Base-by-base conservation (phyloP, 306 rosid genomes). In the Sesbania bispinosa region DNA sequence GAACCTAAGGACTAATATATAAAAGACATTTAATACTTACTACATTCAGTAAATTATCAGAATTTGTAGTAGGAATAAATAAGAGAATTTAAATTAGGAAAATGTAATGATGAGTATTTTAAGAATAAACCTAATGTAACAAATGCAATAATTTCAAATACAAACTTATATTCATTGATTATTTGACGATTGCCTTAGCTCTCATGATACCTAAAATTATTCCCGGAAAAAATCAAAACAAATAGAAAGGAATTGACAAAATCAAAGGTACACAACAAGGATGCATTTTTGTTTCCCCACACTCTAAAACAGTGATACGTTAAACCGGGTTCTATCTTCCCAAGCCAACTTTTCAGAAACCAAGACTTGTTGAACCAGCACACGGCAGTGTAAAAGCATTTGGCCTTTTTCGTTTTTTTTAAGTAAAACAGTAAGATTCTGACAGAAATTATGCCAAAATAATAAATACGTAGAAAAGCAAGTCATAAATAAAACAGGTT, bases 401-500 rank as follows among this genome's bases (percentile, higher is more conserved):
- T 67, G 43, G 10, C 47, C 55, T 54, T 77, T n/a, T n/a, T n/a
- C n/a, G n/a, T n/a, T n/a, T n/a, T n/a, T n/a, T 80, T 36, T 11
- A 45, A 54, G 20, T 7, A 15, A 33, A 39, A 23, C 38, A 67
- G 79, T 67, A 16, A 43, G 35, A 64, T 58, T 59, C 76, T 59
- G 76, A 79, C 76, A 59, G 4, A 52, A 60, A 77, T 13, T 50
- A 71, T 63, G 45, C 62, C 69, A 74, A 54, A 69, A 62, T 46
- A 47, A 24, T 3, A 26, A 41, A 2, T 15, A 20, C 19, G 21
- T 5, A 41, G 7, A 42, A 59, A 30, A 67, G n/a, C 27, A n/a
- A 73, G 51, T 59, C 48, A 51, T 10, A 42, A 76, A 10, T 7
- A 42, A 19, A 69, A 51, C 35, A 77, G 10, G 48, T 10, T 52